Evolutionary conservation across 768 basidiomycete genomes (phyloP), one percentile per base, ranked within the genome.

Genomic region (Saitozyma podzolica): DNA sequence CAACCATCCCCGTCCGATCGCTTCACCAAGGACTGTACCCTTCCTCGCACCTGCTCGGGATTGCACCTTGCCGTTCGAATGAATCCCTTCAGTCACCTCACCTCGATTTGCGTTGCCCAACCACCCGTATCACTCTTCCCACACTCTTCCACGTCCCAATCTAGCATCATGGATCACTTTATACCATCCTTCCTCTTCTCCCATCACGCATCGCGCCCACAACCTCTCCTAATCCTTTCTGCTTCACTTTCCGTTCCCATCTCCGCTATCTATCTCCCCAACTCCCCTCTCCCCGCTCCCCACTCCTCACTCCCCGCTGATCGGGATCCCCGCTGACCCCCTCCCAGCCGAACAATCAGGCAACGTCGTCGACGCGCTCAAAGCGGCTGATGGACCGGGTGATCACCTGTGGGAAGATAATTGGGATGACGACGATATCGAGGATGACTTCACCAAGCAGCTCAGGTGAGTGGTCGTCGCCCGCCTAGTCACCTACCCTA

Each of bases 351-450:
- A 64, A 43, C 50, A 61, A 45, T 67, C 62, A 58, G 63, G 64
- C 50, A 66, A 91, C 75, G 81, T 92, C 50, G 86, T 69, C 48
- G 88, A 88, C 17, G 84, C 86, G 2, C 85, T 87, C 5, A 88
- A 89, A 2, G 89, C 89, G 4, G 86, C 84, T 11, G 90, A 88
- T 3, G 88, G 87, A 70, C 88, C 88, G 41, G 89, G 90, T 16
- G 88, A 96, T 80, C 91, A 92, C 74, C 82, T 99, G 10, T 99
- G 96, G 96, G 96, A 99, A 83, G 96, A 98, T 71, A 97, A 97
- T 78, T 99, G 96, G 96, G 96, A 99, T 74, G 96, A 99, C 72
- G 96, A 99, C 81, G 95, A 98, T 80, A 88, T 96, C 64, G 95
- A 95, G 78, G 94, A 97, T 71, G 92, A 96, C 68, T 99, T 99